A percentile compares a stretch with the other conserved stretches of the same genome.
These are phyloP conservation scores for Macrophomina tecta DNA, from an alignment of 2,329 filamentous ascomycete genomes.

Conservation along the genomic window DNA sequence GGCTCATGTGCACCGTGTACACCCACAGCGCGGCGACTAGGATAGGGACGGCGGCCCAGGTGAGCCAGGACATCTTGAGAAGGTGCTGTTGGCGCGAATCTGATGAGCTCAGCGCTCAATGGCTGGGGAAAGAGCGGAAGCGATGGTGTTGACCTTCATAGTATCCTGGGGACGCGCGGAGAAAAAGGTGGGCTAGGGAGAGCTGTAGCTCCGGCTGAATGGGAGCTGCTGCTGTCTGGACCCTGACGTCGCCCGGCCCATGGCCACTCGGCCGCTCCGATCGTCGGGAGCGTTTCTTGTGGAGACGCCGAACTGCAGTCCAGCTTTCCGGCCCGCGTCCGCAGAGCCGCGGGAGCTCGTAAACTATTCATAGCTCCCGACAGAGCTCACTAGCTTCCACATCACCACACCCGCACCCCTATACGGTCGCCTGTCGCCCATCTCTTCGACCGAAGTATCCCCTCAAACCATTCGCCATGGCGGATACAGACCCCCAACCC, in stretches of 20 bases:
- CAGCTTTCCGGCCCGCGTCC: slow-evolving; percentile 3
- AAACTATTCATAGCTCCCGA: slow-evolving; percentile 1
- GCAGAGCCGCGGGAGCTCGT: neutral
- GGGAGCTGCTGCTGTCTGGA: slow-evolving; percentile 9
- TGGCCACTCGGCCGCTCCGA: neutral
- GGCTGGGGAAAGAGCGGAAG: neutral
- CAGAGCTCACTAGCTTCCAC: neutral
- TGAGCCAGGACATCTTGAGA: slow-evolving; percentile 48
- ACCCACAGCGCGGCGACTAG: slow-evolving; percentile 53
- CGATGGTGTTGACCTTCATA: slow-evolving; percentile 23
- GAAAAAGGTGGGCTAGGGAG: neutral
- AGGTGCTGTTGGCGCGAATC: neutral
- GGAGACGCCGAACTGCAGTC: neutral
- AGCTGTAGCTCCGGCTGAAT: slow-evolving; percentile 17
- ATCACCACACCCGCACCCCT: neutral
- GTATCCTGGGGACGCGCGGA: slow-evolving; percentile 10
- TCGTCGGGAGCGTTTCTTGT: slow-evolving; percentile 2
- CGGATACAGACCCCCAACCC: slow-evolving; percentile 29
- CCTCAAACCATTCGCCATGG: neutral
- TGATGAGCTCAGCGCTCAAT: slow-evolving; percentile 18
- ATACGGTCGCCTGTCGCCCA: too few relatives aligned
- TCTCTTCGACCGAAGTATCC: neutral
- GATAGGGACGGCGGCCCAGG: slow-evolving; percentile 48
- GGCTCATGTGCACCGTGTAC: slow-evolving; percentile 53
- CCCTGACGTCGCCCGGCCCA: slow-evolving; percentile 19